phyloP scores from a whole-genome alignment of 169 alveolate genomes.

The Cryptosporidium tyzzeri region DNA sequence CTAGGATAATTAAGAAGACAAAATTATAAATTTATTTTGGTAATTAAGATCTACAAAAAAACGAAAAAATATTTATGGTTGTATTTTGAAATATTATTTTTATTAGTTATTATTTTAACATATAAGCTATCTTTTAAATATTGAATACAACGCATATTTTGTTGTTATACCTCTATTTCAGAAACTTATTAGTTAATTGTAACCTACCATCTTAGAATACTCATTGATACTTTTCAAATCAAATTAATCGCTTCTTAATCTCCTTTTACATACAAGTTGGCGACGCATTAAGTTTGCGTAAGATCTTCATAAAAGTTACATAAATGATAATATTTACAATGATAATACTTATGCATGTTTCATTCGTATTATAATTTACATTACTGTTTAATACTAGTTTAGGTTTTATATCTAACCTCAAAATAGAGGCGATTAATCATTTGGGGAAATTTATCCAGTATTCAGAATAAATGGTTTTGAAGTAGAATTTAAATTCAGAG shows the following conservation, averaged over 20 bases:
- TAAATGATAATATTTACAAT: too few relatives aligned
- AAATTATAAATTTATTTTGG: neutral
- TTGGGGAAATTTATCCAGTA: neutral
- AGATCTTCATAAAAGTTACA: too few relatives aligned
- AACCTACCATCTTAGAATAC: neutral
- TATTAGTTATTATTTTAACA: too few relatives aligned
- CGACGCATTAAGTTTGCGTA: too few relatives aligned
- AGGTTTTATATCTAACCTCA: too few relatives aligned
- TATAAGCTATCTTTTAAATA: too few relatives aligned
- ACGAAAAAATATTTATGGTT: neutral
- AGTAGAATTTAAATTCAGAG: conserved; percentile 6
- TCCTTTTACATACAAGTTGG: too few relatives aligned
- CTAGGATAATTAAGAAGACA: neutral
- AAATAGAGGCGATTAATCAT: neutral
- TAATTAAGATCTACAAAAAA: neutral
- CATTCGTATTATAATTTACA: neutral
- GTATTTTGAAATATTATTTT: too few relatives aligned
- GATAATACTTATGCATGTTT: neutral
- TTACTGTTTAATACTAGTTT: too few relatives aligned
- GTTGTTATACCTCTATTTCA: too few relatives aligned
- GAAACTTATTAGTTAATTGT: too few relatives aligned
- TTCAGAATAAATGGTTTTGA: conserved; percentile 2
- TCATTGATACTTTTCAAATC: neutral
- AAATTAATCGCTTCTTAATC: neutral
- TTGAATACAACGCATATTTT: too few relatives aligned